Evolutionary conservation across 2,329 filamentous ascomycete species (phyloP).

Genomic region (Exophiala viscosa): DNA sequence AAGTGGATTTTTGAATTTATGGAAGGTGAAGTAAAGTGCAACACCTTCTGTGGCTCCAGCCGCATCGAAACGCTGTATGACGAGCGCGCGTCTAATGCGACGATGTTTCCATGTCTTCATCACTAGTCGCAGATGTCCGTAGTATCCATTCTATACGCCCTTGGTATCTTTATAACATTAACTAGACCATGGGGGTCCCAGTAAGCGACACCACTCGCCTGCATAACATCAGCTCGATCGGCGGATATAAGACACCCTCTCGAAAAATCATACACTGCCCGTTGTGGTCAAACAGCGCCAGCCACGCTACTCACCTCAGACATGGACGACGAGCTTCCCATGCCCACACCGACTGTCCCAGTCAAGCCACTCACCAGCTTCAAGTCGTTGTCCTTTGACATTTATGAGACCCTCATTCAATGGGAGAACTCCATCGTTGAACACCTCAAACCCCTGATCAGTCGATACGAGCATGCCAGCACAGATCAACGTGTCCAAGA

Average conservation of each 20-base stretch:
- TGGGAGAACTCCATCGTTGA: constrained; percentile 64
- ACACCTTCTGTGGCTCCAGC: too few relatives aligned
- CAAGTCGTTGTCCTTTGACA: constrained; percentile 64
- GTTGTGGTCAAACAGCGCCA: background rate
- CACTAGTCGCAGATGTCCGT: too few relatives aligned
- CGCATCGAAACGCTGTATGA: too few relatives aligned
- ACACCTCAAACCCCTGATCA: constrained; percentile 45
- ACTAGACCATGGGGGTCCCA: too few relatives aligned
- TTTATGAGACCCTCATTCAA: constrained; percentile 75
- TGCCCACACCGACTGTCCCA: background rate
- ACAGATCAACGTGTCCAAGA: constrained; percentile 2
- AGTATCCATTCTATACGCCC: too few relatives aligned
- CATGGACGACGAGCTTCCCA: background rate
- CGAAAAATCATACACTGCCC: background rate
- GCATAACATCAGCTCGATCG: too few relatives aligned
- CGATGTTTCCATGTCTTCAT: too few relatives aligned
- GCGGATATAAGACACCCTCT: too few relatives aligned
- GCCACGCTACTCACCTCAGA: background rate
- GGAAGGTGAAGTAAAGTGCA: background rate
- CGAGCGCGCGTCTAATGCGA: too few relatives aligned
- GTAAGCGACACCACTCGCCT: too few relatives aligned
- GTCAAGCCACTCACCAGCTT: background rate
- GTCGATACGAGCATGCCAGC: background rate
- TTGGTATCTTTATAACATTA: too few relatives aligned
- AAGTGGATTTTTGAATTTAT: background rate